A percentile compares a stretch with the other conserved stretches of the same genome.
These are phyloP conservation scores for Malus sylvestris DNA, from an alignment of 306 rosid species.

Conservation along the genomic window DNA sequence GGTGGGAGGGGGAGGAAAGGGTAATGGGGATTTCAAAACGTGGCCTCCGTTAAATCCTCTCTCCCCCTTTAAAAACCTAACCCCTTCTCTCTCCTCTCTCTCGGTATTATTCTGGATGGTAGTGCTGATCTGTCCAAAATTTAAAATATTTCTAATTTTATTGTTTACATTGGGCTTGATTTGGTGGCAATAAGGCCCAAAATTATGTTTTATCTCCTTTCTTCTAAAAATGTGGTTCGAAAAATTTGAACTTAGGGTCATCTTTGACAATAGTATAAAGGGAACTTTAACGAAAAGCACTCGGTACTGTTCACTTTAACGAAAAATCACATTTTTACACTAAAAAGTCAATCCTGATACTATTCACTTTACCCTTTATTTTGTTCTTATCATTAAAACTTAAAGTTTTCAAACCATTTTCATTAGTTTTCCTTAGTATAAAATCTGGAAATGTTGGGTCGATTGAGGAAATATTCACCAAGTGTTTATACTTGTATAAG, in stretches of 20 bases:
- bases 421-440: too few relatives aligned
- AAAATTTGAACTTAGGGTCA: background rate
- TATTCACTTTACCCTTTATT: too few relatives aligned
- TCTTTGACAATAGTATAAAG: background rate
- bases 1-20: constrained; percentile 6
- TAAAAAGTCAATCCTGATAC: too few relatives aligned
- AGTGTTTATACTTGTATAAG: too few relatives aligned
- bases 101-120: constrained; percentile 15
- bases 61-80: constrained; percentile 15
- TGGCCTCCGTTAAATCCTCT: constrained; percentile 35
- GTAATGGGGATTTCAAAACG: constrained; percentile 22
- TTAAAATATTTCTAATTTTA: background rate
- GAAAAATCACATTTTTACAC: too few relatives aligned
- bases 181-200: background rate
- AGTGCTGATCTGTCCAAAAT: background rate
- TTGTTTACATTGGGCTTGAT: background rate
- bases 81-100: constrained; percentile 4
- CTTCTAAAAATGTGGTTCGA: background rate
- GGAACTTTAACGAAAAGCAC: too few relatives aligned
- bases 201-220: background rate
- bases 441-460: background rate
- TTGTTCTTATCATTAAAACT: too few relatives aligned
- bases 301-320: too few relatives aligned
- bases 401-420: too few relatives aligned
- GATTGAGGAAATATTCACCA: background rate